These are phyloP conservation scores for Sporisorium sorghi DNA, from an alignment of 1,284 basidiomycete species.

Conservation along the genomic window DNA sequence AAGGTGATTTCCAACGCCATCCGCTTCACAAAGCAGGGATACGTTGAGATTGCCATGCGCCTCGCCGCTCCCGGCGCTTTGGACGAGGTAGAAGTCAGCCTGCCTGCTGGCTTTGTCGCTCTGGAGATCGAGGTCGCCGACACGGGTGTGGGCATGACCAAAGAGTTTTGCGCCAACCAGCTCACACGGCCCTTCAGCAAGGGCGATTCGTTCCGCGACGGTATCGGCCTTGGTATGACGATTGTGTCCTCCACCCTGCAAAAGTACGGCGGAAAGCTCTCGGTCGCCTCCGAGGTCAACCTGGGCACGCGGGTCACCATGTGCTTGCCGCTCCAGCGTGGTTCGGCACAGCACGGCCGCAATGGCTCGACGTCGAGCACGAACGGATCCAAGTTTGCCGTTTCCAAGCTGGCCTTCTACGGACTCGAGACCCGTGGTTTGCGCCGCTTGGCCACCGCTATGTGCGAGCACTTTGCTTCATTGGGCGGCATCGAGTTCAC, in stretches of 20 bases:
- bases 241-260: constrained; percentile 54
- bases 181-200: constrained; percentile 56
- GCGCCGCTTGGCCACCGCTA: constrained; percentile 32
- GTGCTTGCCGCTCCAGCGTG: constrained; percentile 36
- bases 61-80: constrained; percentile 19
- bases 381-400: constrained; percentile 10
- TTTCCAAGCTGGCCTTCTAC: constrained; percentile 33
- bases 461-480: constrained; percentile 37
- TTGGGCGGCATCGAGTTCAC: constrained; percentile 34
- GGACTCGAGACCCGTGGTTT: constrained; percentile 38
- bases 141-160: constrained; percentile 52
- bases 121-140: constrained; percentile 48
- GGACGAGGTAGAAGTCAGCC: constrained; percentile 19
- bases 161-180: constrained; percentile 43
- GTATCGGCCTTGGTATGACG: constrained; percentile 58
- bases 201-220: constrained; percentile 52
- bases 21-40: constrained; percentile 47
- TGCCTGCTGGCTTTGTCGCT: constrained; percentile 14
- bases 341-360: constrained; percentile 9
- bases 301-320: constrained; percentile 53
- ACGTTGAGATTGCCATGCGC: constrained; percentile 44
- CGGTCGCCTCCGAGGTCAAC: constrained; percentile 47
- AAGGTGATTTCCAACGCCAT: constrained; percentile 58
- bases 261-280: constrained; percentile 48
- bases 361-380: constrained; percentile 7